Evolutionary conservation across 2,329 filamentous ascomycete genomes (phyloP).

Genomic region (Sporothrix luriei): DNA sequence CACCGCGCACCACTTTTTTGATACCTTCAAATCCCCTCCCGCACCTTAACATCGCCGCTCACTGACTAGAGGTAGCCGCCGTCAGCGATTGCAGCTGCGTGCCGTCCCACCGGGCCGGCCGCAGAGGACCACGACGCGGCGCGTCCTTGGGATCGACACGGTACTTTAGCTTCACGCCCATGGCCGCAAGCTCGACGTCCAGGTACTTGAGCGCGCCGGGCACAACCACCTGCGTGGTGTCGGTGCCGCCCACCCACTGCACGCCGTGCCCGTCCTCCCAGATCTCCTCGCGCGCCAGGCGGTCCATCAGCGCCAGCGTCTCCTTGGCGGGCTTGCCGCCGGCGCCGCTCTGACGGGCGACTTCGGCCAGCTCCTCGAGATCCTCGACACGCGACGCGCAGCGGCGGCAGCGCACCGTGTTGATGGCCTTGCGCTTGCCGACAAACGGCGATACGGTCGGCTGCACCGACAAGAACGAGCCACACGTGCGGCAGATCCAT

Average conservation of each 20-base stretch:
- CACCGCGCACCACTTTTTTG: background rate
- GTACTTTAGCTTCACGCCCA: conserved; percentile 96
- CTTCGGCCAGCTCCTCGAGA: conserved; percentile 59
- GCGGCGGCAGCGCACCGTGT: conserved; percentile 74
- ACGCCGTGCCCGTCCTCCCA: conserved; percentile 92
- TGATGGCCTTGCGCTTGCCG: conserved; percentile 66
- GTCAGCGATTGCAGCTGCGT: conserved; percentile 24
- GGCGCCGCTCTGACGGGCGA: conserved; percentile 58
- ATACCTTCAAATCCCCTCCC: background rate
- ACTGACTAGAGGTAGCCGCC: conserved; percentile 14
- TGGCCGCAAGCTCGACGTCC: conserved; percentile 92
- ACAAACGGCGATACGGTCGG: conserved; percentile 70
- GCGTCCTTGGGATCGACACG: conserved; percentile 66
- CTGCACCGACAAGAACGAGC: conserved; percentile 86
- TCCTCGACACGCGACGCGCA: conserved; percentile 68
- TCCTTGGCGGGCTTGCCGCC: conserved; percentile 40
- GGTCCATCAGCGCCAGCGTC: conserved; percentile 23
- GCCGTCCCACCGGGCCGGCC: conserved; percentile 41
- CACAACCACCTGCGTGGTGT: conserved; percentile 89
- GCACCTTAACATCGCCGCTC: background rate
- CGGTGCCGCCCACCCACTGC: conserved; percentile 83
- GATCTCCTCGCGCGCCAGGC: conserved; percentile 52
- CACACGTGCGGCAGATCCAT: conserved; percentile 87
- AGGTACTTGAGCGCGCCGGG: conserved; percentile 90
- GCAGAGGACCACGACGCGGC: conserved; percentile 56